phyloP scores from a whole-genome alignment of 257 asterid genomes.

The Ophiorrhiza pumila region DNA sequence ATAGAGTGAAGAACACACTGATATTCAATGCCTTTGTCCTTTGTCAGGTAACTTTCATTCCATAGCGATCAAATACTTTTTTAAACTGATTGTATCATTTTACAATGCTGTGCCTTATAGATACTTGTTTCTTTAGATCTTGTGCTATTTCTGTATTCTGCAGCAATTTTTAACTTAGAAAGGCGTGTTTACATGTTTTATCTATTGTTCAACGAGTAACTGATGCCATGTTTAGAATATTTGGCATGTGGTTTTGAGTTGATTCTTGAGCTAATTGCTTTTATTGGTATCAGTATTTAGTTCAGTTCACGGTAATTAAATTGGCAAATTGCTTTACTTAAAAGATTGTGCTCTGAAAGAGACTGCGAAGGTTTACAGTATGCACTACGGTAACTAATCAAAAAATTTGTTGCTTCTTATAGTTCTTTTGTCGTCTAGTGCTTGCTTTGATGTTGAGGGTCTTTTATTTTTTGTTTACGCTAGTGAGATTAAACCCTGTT shows the following conservation, averaged over 20 bases:
- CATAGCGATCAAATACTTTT: not conserved
- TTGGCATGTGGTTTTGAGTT: not conserved
- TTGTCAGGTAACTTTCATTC: slow-evolving; percentile 59
- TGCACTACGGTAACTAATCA: not conserved
- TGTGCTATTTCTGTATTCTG: not conserved
- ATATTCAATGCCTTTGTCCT: slow-evolving; percentile 88
- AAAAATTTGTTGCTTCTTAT: not conserved
- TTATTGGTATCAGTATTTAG: not conserved
- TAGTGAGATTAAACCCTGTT: not conserved
- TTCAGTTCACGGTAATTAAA: not conserved
- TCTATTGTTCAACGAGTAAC: not conserved
- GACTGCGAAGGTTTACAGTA: not conserved
- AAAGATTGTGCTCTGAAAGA: not conserved
- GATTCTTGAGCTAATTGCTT: not conserved
- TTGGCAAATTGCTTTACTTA: not conserved
- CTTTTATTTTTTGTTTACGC: not conserved
- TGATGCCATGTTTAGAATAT: not conserved
- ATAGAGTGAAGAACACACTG: slow-evolving; percentile 70
- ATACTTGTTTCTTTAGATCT: not conserved
- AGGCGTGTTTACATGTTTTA: not conserved
- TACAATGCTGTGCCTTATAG: not conserved
- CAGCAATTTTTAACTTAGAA: no score
- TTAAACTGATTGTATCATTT: not conserved
- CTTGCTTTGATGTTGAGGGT: not conserved
- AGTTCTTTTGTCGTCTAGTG: not conserved